Base-by-base conservation (phyloP, 1,284 basidiomycete species). In the Leccinum proliferum region DNA sequence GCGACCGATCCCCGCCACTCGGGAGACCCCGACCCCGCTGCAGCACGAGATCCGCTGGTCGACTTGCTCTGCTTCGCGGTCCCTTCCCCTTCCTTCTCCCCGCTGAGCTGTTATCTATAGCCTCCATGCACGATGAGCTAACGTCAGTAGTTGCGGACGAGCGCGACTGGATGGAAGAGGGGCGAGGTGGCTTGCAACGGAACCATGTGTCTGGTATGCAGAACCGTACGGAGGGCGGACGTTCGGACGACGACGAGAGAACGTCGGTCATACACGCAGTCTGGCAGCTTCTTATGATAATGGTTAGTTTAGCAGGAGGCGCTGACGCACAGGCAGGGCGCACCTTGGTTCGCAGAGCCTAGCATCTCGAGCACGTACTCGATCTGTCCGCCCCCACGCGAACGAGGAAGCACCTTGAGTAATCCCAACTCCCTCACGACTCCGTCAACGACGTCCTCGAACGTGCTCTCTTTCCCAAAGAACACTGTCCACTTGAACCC, bases 141-240 rank as follows among this genome's bases (percentile, higher is more conserved):
- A 21, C 2, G 50, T 32, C 25, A 32, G 39, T 85, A 9, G 78
- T 76, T 37, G 85, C 81, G 2, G 83, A 84, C 11, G 83, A 81
- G 55, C 78, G 78, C 25, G 77, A 70, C 4, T 79, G 82, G 9
- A 77, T 70, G 14, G 79, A 78, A 10, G 82, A 79, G 1, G 80
- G 68, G 32, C 84, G 81, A 15, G 85, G 81, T 62, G 41, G 41
- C 41, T 88, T 39, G 83, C 89, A 81, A 57, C 87, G 84, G 72
- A 87, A 92, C 90, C 90, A 92, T 72, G 88, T 86, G 57, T 91
- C 88, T 2, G 90, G 90, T 11, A 92, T 83, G 65, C 86, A 89
- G 62, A 91, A 81, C 37, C 81, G 79, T 69, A 88, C 83, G 5
- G 63, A 65, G 15, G 79, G 80, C 21, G 69, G 76, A 58, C 35